phyloP scores from a whole-genome alignment of 495 filamentous ascomycete species.

The Neurospora cerealis region DNA sequence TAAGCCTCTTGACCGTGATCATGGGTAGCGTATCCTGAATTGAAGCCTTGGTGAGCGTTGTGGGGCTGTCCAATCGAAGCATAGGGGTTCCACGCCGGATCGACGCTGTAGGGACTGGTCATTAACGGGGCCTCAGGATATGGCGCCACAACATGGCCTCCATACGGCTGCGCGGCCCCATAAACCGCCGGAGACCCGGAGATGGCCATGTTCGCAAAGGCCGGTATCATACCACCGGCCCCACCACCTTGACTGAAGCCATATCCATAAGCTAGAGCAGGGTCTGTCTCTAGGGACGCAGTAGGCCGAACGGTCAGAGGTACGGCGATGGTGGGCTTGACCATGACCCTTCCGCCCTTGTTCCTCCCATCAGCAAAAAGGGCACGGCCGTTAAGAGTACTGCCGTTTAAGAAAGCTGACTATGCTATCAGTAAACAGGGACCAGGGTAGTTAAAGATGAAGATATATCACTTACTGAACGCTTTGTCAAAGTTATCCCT shows the following conservation, averaged over 20 bases:
- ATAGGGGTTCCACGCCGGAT: neutral
- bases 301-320: neutral
- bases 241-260: neutral
- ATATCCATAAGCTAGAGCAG: neutral
- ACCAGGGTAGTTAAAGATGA: neutral
- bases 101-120: neutral
- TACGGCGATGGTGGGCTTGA: constrained; percentile 1
- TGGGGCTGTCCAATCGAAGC: neutral
- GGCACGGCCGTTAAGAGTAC: constrained; percentile 9
- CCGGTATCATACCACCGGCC: neutral
- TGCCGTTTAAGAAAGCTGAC: constrained; percentile 11
- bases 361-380: constrained; percentile 14
- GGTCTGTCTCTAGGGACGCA: neutral
- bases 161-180: neutral
- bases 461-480: constrained; percentile 6
- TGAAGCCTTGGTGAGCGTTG: neutral
- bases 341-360: neutral
- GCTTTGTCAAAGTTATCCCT: constrained; percentile 15
- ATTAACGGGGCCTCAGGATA: neutral
- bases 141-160: neutral
- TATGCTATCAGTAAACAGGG: neutral
- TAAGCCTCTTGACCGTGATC: neutral
- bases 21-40: neutral
- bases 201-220: neutral
- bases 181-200: neutral